phyloP scores from a whole-genome alignment of 805 yeast species.

The Hermanozyma aechmeae region DNA sequence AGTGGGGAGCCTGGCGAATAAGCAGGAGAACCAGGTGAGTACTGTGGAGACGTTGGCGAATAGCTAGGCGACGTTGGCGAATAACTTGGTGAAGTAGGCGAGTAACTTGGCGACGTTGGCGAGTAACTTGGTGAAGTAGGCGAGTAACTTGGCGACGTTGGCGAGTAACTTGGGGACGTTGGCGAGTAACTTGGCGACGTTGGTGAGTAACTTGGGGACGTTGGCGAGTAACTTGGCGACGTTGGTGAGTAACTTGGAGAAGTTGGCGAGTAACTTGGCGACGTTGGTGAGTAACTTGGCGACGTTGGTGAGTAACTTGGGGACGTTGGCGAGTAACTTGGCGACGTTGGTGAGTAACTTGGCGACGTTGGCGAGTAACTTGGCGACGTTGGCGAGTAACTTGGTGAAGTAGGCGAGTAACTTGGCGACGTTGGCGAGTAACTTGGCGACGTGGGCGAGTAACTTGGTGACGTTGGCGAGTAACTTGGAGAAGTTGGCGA shows the following conservation, averaged over 20 bases:
- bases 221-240: constrained; percentile 19
- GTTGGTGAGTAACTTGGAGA: constrained; percentile 19
- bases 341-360: constrained; percentile 55
- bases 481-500: constrained; percentile 66
- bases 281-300: constrained; percentile 11
- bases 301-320: constrained; percentile 60
- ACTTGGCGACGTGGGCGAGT: constrained; percentile 58
- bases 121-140: constrained; percentile 18
- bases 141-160: constrained; percentile 15
- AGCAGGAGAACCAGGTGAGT: constrained; percentile 39
- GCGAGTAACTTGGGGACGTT: constrained; percentile 18
- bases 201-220: constrained; percentile 18
- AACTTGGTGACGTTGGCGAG: constrained; percentile 50
- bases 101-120: constrained; percentile 14
- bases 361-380: constrained; percentile 74
- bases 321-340: constrained; percentile 60
- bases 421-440: constrained; percentile 76
- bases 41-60: constrained; percentile 47
- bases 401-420: constrained; percentile 72
- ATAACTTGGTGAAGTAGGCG: constrained; percentile 12
- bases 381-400: constrained; percentile 74
- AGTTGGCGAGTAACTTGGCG: constrained; percentile 18
- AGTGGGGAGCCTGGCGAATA: constrained; percentile 39
- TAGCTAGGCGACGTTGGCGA: constrained; percentile 37
- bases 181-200: constrained; percentile 19